These are phyloP conservation scores for Cyclotella sp. DNA, from an alignment of 108 stramenopile species.

Conservation along the genomic window DNA sequence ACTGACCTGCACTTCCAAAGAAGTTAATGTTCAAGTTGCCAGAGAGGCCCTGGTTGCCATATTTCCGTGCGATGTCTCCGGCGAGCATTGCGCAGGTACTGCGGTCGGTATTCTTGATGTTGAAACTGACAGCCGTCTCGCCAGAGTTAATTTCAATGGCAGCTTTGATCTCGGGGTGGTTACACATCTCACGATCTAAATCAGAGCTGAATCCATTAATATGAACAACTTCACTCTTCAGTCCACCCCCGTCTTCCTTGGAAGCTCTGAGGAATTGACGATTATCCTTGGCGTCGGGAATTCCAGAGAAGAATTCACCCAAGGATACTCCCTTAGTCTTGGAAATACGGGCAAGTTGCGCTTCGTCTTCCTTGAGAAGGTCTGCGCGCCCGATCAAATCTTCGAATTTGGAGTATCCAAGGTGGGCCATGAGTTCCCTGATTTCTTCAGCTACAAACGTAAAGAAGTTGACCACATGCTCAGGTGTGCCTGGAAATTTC, in stretches of 20 bases:
- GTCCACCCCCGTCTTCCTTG: constrained; percentile 62
- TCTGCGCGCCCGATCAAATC: constrained; percentile 95
- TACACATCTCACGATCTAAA: constrained; percentile 80
- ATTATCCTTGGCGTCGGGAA: constrained; percentile 66
- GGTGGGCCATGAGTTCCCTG: constrained; percentile 82
- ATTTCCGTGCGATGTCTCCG: constrained; percentile 91
- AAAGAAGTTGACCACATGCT: constrained; percentile 98
- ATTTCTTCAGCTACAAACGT: constrained; percentile 94
- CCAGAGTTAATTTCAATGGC: constrained; percentile 83
- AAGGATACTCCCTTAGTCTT: constrained; percentile 80
- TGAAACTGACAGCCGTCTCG: constrained; percentile 59
- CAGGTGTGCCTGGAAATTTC: constrained; percentile 96
- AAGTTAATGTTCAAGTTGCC: constrained; percentile 89
- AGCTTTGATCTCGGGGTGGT: constrained; percentile 66
- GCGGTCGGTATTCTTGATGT: constrained; percentile 88
- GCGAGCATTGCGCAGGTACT: constrained; percentile 89
- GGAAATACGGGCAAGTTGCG: constrained; percentile 68
- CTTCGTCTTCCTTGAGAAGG: constrained; percentile 73
- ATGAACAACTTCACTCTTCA: constrained; percentile 80
- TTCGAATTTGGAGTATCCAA: constrained; percentile 93
- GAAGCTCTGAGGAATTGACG: constrained; percentile 78
- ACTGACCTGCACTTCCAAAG: constrained; percentile 94
- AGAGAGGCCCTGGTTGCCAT: constrained; percentile 89
- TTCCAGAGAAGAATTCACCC: constrained; percentile 74
- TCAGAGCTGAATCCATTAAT: constrained; percentile 85